Percentiles rank a stretch among this genome's conserved stretches.
phyloP scores from a whole-genome alignment of 768 basidiomycete species.

The Mycena filopes region DNA sequence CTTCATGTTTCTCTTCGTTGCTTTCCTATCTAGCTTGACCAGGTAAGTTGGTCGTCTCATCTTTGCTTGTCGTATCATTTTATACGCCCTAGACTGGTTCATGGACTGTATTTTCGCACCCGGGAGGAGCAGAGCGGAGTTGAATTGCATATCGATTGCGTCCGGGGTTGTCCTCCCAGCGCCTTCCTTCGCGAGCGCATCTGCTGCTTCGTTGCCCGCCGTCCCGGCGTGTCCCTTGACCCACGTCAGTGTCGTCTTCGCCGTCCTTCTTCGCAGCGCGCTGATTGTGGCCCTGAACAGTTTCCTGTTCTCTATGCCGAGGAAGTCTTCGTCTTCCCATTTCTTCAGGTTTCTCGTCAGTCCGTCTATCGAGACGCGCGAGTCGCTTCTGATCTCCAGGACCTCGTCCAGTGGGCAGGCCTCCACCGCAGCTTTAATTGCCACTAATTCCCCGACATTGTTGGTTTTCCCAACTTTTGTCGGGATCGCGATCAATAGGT shows the following conservation, averaged over 20 bases:
- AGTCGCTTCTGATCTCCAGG: conserved; percentile 37
- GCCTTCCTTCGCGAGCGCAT: too few species aligned
- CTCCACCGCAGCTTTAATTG: conserved; percentile 9
- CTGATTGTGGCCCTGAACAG: conserved; percentile 41
- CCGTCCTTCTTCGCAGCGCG: conserved; percentile 33
- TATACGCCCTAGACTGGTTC: conserved; percentile 35
- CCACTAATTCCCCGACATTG: conserved; percentile 35
- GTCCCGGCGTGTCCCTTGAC: too few species aligned
- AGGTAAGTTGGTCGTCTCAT: too few species aligned
- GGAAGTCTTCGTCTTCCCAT: conserved; percentile 44
- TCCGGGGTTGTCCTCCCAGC: conserved; percentile 37
- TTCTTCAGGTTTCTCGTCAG: conserved; percentile 31
- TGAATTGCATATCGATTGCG: too few species aligned
- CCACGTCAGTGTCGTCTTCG: too few species aligned
- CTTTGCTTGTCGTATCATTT: conserved; percentile 11
- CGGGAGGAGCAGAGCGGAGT: neutral
- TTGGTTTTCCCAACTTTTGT: conserved; percentile 32
- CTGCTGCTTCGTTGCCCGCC: too few species aligned
- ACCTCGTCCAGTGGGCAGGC: neutral
- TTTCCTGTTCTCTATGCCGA: conserved; percentile 23
- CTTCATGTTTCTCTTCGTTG: conserved; percentile 3
- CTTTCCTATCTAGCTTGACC: too few species aligned
- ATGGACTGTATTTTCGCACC: conserved; percentile 31
- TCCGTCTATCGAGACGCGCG: conserved; percentile 33
- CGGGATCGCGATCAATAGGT: conserved; percentile 25